Conservation (phyloP, 495 filamentous ascomycete species). For the Apiosordaria backusii region DNA sequence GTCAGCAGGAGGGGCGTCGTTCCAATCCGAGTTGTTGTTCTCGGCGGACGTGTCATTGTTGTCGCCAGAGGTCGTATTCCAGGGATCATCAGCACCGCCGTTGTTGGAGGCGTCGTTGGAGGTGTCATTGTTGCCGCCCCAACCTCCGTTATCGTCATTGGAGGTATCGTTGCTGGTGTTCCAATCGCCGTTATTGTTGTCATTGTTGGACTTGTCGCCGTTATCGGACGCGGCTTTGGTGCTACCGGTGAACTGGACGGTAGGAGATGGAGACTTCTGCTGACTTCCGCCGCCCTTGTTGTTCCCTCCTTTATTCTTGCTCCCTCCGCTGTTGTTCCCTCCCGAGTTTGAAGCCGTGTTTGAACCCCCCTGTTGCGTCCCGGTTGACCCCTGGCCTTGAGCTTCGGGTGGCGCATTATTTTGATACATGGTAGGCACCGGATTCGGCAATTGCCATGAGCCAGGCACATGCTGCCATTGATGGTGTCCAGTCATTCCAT, state of each 20-base stretch:
- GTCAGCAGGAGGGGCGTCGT: too few species aligned
- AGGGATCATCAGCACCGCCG: too few species aligned
- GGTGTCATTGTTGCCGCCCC: too few species aligned
- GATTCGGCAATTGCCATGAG: background rate
- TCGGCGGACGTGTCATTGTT: background rate
- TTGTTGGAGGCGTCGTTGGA: too few species aligned
- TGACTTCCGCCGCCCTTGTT: background rate
- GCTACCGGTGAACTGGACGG: background rate
- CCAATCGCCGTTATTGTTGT: too few species aligned
- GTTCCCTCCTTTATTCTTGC: background rate
- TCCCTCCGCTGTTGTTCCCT: background rate
- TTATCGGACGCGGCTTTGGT: slow-evolving; percentile 6
- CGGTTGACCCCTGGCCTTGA: background rate
- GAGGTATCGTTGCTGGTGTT: too few species aligned
- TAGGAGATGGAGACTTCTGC: background rate
- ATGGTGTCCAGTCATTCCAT: background rate
- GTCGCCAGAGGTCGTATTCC: background rate
- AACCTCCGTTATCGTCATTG: too few species aligned
- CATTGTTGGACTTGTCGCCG: background rate
- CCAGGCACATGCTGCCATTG: background rate
- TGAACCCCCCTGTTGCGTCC: background rate
- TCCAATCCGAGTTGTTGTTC: slow-evolving; percentile 1
- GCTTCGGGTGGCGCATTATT: background rate
- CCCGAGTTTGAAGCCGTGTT: background rate
- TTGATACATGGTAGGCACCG: background rate